These are phyloP conservation scores for Tricholoma hemisulphureum DNA, from an alignment of 768 basidiomycete genomes.

Conservation along the genomic window DNA sequence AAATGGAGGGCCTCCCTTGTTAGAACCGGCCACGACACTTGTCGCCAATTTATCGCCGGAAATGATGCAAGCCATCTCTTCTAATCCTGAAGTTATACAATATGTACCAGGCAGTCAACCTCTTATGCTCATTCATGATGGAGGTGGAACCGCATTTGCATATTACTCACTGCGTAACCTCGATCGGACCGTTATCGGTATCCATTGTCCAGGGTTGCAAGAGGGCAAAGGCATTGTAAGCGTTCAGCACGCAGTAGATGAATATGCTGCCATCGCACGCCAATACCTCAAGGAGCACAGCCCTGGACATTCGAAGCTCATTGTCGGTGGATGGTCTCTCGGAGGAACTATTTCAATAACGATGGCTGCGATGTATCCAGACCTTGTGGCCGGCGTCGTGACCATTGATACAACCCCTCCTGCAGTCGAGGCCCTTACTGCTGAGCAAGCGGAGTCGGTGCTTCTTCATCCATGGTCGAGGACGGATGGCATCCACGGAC, in stretches of 20 bases:
- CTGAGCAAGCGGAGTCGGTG: background rate
- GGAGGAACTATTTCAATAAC: conserved; percentile 4
- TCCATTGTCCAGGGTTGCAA: conserved; percentile 3
- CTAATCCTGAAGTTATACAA: conserved; percentile 6
- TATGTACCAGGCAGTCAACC: background rate
- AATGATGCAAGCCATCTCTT: background rate
- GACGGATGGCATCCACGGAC: background rate
- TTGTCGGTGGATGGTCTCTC: conserved; percentile 6
- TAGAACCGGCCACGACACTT: background rate
- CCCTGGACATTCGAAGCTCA: background rate
- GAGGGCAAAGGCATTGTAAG: background rate
- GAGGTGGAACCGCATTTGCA: conserved; percentile 4
- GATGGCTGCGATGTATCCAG: conserved; percentile 3
- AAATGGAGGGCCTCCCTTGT: too few species aligned
- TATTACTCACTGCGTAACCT: conserved; percentile 2
- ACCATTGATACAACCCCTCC: conserved; percentile 2
- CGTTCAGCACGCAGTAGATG: background rate
- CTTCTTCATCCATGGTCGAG: background rate
- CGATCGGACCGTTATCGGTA: conserved; percentile 1
- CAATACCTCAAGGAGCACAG: background rate
- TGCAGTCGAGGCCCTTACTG: background rate
- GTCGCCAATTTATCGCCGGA: background rate
- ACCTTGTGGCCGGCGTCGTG: conserved; percentile 3
- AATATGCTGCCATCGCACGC: conserved; percentile 1
- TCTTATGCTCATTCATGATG: conserved; percentile 7